Base-by-base conservation (phyloP, 495 filamentous ascomycete genomes). In the Trichoderma reesei region DNA sequence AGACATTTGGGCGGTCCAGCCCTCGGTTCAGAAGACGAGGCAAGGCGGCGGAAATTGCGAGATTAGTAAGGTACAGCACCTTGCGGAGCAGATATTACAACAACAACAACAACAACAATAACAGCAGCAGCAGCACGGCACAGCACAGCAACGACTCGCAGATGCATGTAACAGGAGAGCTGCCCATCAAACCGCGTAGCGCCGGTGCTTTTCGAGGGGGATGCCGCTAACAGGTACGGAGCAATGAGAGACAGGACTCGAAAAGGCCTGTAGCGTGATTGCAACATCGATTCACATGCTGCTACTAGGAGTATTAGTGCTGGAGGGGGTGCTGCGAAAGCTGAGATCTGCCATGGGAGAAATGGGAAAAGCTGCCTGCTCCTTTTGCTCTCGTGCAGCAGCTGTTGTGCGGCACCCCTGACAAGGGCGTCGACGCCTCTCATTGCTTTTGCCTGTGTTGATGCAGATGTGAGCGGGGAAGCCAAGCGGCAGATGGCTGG, bases 391-490 rank as follows among this genome's bases (percentile, higher is more conserved):
- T 31, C 51, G 51, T 56, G 51, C 51, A 56, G 26, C 51, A n/a
- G n/a, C n/a, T n/a, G n/a, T 14, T 56, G 9, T 31, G 51, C 51
- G 51, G 51, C 51, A 33, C 51, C 51, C 51, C 51, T 56, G 51
- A 56, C 51, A 56, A 56, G 51, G 51, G 51, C 51, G 34, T 33
- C 51, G 51, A 56, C 51, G 51, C 51, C 16, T 56, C 34, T 13
- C 18, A 2, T 56, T 14, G 16, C 16, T n/a, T 6, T 13, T 44
- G 44, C 20, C 8, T 48, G 26, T 33, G 31, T 4, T 6, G 14
- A 56, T 56, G 51, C 51, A 56, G 51, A 56, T 56, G 51, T 26
- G 10, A 56, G 51, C 51, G 51, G 51, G 51, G 51, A 56, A 56
- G 51, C 51, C n/a, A 26, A 56, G 51, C 51, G 51, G 51, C 51